These are phyloP conservation scores for Heliamphora exappendiculata DNA, from an alignment of 148 eudicot species.

Conservation along the genomic window DNA sequence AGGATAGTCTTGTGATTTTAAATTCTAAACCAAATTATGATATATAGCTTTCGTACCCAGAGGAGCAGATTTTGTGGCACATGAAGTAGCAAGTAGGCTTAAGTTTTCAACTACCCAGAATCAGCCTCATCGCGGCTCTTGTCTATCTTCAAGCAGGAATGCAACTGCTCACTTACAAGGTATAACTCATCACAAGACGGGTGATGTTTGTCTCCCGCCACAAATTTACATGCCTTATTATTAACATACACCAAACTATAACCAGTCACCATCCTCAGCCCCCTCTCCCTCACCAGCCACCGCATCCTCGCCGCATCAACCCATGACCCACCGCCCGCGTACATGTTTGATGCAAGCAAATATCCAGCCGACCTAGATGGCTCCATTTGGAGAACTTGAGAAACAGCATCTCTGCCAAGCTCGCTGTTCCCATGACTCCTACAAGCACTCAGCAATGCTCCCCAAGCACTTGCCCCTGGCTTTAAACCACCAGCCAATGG, in stretches of 20 bases:
- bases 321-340: constrained; percentile 64
- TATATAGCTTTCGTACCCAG: no score
- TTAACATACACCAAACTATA: constrained; percentile 54
- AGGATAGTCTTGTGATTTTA: no score
- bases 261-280: constrained; percentile 50
- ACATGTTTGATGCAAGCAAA: constrained; percentile 59
- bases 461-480: constrained; percentile 61
- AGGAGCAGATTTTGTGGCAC: no score
- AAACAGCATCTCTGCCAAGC: constrained; percentile 36
- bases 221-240: constrained; percentile 41
- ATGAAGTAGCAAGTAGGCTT: no score
- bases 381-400: constrained; percentile 57
- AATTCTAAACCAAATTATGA: no score
- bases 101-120: not conserved
- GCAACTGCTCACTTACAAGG: constrained; percentile 35
- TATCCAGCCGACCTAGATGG: constrained; percentile 62
- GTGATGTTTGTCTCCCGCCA: constrained; percentile 44
- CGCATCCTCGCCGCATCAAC: constrained; percentile 53
- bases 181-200: constrained; percentile 24
- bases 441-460: constrained; percentile 67
- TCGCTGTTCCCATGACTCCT: constrained; percentile 33
- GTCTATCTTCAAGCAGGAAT: constrained; percentile 38
- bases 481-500: constrained; percentile 29
- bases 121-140: constrained; percentile 14
- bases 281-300: constrained; percentile 47